Conservation (phyloP, 768 basidiomycete species). For the Ramaria sp. region DNA sequence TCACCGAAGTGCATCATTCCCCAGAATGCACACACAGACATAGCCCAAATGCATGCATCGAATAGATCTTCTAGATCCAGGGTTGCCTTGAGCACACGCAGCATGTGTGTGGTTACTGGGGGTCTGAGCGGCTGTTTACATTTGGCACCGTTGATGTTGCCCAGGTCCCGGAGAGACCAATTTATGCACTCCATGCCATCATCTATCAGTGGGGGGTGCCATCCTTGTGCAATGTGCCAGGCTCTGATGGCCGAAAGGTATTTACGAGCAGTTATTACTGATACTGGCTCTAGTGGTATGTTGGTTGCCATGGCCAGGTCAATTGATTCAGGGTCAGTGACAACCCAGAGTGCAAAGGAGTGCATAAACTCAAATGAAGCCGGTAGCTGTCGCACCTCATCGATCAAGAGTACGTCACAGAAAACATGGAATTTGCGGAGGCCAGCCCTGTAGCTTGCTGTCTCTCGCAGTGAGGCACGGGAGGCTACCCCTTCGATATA, state of each 20-base stretch:
- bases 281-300: no score
- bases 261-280: constrained; percentile 15
- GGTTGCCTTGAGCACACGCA: not conserved
- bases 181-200: constrained; percentile 15
- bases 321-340: no score
- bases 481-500: no score
- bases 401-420: constrained; percentile 23
- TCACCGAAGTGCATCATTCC: not conserved
- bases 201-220: no score
- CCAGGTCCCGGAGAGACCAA: constrained; percentile 23
- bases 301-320: no score
- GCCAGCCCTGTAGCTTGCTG: constrained; percentile 14
- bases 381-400: no score
- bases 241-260: constrained; percentile 27
- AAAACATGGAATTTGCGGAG: constrained; percentile 23
- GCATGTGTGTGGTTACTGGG: not conserved
- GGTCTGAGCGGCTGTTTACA: no score
- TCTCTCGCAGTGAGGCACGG: constrained; percentile 14
- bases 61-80: constrained; percentile 19
- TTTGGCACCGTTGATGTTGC: constrained; percentile 16
- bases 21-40: constrained; percentile 13
- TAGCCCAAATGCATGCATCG: constrained; percentile 31
- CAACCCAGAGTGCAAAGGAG: no score
- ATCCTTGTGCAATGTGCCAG: no score
- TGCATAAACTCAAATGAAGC: no score